phyloP scores from a whole-genome alignment of 192 early-diverging fungal species.

The Borealophlyctis nickersoniae region DNA sequence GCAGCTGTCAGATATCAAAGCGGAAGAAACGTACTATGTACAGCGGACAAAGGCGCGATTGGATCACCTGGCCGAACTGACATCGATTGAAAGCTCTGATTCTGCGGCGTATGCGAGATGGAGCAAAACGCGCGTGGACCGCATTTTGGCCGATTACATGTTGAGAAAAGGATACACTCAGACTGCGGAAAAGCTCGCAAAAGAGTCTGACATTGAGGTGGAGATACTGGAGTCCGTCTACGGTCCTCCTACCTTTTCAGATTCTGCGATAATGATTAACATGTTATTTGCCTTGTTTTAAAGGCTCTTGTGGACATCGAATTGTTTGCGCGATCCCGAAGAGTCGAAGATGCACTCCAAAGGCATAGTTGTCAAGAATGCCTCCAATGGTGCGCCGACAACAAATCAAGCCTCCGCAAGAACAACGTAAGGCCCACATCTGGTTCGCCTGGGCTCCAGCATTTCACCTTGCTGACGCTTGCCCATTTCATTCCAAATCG shows the following conservation, averaged over 20 bases:
- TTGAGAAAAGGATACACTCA: constrained; percentile 77
- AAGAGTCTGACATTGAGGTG: constrained; percentile 64
- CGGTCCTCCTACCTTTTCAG: too few species aligned
- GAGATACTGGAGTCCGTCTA: too few species aligned
- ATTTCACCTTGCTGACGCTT: neutral
- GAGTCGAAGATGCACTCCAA: constrained; percentile 76
- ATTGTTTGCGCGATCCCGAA: constrained; percentile 78
- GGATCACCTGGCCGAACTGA: constrained; percentile 73
- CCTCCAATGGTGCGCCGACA: constrained; percentile 92
- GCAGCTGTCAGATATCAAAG: constrained; percentile 68
- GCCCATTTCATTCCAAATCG: neutral
- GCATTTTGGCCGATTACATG: constrained; percentile 95
- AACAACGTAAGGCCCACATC: constrained; percentile 80
- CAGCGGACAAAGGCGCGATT: constrained; percentile 69
- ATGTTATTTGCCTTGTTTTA: too few species aligned
- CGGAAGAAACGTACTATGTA: constrained; percentile 71
- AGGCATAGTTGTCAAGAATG: constrained; percentile 80
- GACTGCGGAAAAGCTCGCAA: constrained; percentile 66
- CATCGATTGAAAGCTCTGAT: constrained; percentile 57
- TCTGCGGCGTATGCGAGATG: constrained; percentile 77
- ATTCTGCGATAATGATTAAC: too few species aligned
- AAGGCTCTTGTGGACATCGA: constrained; percentile 87
- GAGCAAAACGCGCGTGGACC: constrained; percentile 81
- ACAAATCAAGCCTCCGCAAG: constrained; percentile 83
- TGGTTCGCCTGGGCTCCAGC: too few species aligned